Conservation (phyloP, 495 filamentous ascomycete genomes). For the Aspergillus baeticus region DNA sequence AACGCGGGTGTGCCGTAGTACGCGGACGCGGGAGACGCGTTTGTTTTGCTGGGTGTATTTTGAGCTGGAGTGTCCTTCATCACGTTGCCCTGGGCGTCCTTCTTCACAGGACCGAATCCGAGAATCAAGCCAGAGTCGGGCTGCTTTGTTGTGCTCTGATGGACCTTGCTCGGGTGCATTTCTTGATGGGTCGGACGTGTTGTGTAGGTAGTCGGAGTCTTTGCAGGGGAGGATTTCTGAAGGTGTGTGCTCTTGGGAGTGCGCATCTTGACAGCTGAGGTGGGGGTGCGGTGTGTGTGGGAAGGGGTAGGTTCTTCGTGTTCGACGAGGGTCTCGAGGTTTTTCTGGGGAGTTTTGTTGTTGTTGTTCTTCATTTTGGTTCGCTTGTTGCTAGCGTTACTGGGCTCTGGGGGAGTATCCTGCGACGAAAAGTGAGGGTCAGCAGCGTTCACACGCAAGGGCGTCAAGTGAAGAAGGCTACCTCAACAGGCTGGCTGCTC, state of each 20-base stretch:
- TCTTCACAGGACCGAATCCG: constrained; percentile 64
- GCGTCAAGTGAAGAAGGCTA: constrained; percentile 18
- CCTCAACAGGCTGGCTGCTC: constrained; percentile 29
- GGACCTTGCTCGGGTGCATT: constrained; percentile 77
- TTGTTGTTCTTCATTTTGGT: constrained; percentile 13
- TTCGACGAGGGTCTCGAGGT: constrained; percentile 39
- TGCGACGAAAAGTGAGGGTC: constrained; percentile 15
- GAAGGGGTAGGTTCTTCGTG: constrained; percentile 29
- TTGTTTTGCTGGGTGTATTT: constrained; percentile 46
- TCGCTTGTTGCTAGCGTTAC: background rate
- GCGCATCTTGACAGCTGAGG: constrained; percentile 3
- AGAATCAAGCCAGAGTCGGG: constrained; percentile 64
- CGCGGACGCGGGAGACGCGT: constrained; percentile 34
- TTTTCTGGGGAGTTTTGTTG: constrained; percentile 8
- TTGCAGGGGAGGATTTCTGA: constrained; percentile 28
- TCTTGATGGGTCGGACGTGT: constrained; percentile 57
- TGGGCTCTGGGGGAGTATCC: constrained; percentile 18
- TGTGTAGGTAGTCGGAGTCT: constrained; percentile 47
- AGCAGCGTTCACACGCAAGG: constrained; percentile 18
- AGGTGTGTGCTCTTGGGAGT: constrained; percentile 13
- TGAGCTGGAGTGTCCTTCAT: constrained; percentile 30
- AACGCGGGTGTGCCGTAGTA: constrained; percentile 61
- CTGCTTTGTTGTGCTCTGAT: constrained; percentile 66
- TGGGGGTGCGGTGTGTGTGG: constrained; percentile 7
- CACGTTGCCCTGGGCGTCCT: constrained; percentile 39